Percentiles rank a stretch among this genome's conserved stretches.
Conservation (phyloP, 768 basidiomycete species). For the Clitopilus hobsonii region DNA sequence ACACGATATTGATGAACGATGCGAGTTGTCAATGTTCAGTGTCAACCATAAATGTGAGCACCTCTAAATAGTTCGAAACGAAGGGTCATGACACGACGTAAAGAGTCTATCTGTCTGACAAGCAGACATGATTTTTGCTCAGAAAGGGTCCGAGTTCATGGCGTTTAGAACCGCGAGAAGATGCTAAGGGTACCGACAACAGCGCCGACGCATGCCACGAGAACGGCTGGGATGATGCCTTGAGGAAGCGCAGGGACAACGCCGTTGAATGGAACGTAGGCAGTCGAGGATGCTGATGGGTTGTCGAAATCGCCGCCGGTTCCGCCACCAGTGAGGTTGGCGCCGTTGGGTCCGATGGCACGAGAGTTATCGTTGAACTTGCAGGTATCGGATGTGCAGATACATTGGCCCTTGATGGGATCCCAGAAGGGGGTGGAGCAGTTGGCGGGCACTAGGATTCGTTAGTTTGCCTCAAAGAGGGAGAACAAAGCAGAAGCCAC, state of each 20-base stretch:
- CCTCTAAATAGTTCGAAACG: not conserved
- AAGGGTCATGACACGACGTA: not conserved
- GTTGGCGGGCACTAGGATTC: constrained; percentile 51
- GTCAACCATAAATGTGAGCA: not conserved
- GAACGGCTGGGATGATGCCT: constrained; percentile 28
- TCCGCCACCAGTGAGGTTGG: constrained; percentile 63
- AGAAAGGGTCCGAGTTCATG: not conserved
- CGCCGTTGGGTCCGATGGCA: constrained; percentile 68
- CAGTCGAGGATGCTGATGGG: constrained; percentile 17
- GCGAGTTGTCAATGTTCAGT: not conserved
- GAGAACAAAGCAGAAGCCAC: not conserved
- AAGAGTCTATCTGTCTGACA: not conserved
- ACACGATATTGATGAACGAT: not conserved
- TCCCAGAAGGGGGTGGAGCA: constrained; percentile 84
- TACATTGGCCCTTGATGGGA: constrained; percentile 60
- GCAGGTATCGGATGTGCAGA: constrained; percentile 54
- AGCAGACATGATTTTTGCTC: not conserved
- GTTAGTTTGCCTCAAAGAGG: not conserved
- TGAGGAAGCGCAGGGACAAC: constrained; percentile 18
- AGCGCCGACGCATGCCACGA: constrained; percentile 31
- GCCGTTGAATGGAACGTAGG: constrained; percentile 49
- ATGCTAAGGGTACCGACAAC: constrained; percentile 28
- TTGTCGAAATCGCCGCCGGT: constrained; percentile 30
- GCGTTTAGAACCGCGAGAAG: constrained; percentile 10
- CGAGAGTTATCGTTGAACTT: constrained; percentile 59